These are phyloP conservation scores for Ganoderma leucocontextum DNA, from an alignment of 1,284 basidiomycete genomes.

Conservation along the genomic window DNA sequence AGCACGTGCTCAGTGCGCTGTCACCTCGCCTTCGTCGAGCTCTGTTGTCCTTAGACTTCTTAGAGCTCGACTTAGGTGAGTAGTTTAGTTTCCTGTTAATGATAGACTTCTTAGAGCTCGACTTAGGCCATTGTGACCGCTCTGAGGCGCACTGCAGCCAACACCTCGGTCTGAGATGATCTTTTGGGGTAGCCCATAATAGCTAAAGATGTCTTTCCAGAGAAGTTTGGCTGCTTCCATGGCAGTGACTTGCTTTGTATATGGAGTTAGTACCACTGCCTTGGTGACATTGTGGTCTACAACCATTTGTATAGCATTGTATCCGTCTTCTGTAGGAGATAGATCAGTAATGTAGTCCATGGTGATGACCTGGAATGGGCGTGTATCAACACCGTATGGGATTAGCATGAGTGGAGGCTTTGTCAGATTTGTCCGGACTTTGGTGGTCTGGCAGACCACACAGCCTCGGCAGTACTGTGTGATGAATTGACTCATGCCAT, in stretches of 20 bases:
- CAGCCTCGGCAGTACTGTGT: too few species aligned
- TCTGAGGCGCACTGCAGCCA: too few species aligned
- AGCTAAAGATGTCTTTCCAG: background rate
- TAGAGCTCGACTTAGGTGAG: too few species aligned
- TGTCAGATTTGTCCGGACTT: background rate
- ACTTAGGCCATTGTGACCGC: too few species aligned
- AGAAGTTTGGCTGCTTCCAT: conserved; percentile 31
- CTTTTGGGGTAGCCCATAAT: background rate
- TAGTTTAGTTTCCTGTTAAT: too few species aligned
- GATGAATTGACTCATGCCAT: too few species aligned
- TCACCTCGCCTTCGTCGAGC: too few species aligned
- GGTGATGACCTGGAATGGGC: background rate
- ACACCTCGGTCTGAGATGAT: too few species aligned
- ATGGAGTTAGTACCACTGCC: background rate
- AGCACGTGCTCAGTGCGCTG: too few species aligned
- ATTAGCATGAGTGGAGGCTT: background rate
- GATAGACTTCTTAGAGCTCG: too few species aligned
- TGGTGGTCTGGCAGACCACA: background rate
- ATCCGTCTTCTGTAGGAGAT: background rate
- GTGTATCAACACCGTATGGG: background rate
- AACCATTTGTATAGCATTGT: background rate
- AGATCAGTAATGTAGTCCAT: background rate
- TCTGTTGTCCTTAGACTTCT: too few species aligned
- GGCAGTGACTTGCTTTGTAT: conserved; percentile 44
- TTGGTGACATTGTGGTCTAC: background rate